These are phyloP conservation scores for Plenodomus biglobosus DNA, from an alignment of 2,329 filamentous ascomycete species.

Conservation along the genomic window DNA sequence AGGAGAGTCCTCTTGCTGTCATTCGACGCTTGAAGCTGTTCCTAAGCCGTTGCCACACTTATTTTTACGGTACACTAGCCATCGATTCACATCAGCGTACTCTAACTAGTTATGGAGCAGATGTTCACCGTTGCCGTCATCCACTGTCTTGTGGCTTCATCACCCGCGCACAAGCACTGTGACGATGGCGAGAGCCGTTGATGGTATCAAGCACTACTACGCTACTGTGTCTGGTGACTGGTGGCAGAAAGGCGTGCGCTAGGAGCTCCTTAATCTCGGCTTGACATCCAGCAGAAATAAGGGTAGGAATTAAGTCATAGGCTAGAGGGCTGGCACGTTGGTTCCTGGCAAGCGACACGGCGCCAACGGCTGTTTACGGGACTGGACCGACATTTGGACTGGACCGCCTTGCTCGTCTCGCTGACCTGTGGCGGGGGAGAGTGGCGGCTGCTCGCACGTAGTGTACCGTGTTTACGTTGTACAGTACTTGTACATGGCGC, in stretches of 20 bases:
- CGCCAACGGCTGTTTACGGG: constrained; percentile 37
- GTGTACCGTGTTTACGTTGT: too few species aligned
- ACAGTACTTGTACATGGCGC: too few species aligned
- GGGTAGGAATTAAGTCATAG: constrained; percentile 19
- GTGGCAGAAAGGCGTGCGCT: constrained; percentile 33
- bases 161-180: constrained; percentile 14
- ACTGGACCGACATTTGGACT: constrained; percentile 25
- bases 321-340: constrained; percentile 23
- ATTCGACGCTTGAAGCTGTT: constrained; percentile 14
- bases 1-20: too few species aligned
- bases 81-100: too few species aligned
- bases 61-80: constrained; percentile 25
- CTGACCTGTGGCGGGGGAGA: constrained; percentile 31
- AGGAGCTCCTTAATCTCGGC: constrained; percentile 45
- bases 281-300: constrained; percentile 24
- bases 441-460: too few species aligned
- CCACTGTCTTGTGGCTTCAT: constrained; percentile 11
- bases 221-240: constrained; percentile 7
- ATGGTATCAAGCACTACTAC: constrained; percentile 9
- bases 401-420: constrained; percentile 16
- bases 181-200: constrained; percentile 26
- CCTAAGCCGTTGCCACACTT: constrained; percentile 35
- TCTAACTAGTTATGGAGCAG: constrained; percentile 6
- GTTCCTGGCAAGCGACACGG: constrained; percentile 34
- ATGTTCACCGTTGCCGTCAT: constrained; percentile 3